A percentile compares a stretch with the other conserved stretches of the same genome.
Conservation (phyloP, 345 rosid species). For the Boechera stricta region DNA sequence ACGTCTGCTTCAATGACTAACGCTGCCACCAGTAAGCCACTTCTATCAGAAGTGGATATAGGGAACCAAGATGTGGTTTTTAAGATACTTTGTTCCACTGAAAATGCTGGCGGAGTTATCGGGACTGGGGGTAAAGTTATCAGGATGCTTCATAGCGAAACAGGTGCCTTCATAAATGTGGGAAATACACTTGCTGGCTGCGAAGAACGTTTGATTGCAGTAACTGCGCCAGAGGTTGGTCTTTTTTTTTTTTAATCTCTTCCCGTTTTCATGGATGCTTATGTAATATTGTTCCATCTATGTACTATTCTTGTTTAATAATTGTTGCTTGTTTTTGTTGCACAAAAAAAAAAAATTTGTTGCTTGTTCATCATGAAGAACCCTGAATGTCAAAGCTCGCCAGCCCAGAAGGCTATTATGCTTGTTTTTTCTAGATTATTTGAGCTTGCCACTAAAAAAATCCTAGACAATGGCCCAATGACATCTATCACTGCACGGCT, state of each 20-base stretch:
- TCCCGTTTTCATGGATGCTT: conserved; percentile 27
- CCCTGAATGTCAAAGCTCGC: conserved; percentile 62
- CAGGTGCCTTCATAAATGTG: conserved; percentile 76
- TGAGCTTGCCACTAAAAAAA: conserved; percentile 66
- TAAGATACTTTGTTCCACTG: conserved; percentile 81
- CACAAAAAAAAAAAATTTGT: background rate
- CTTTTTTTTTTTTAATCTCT: conserved; percentile 18
- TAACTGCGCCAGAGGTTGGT: conserved; percentile 80
- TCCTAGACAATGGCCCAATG: conserved; percentile 51
- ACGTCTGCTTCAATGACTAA: conserved; percentile 42
- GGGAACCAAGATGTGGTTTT: conserved; percentile 56
- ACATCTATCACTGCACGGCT: conserved; percentile 69
- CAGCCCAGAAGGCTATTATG: conserved; percentile 76
- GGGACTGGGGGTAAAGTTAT: conserved; percentile 81
- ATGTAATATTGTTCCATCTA: conserved; percentile 21
- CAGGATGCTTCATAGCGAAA: conserved; percentile 73
- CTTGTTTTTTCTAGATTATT: conserved; percentile 72
- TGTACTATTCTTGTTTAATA: conserved; percentile 21
- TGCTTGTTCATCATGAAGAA: conserved; percentile 60
- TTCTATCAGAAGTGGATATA: conserved; percentile 55
- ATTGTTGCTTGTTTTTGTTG: conserved; percentile 34
- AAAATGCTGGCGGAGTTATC: conserved; percentile 80
- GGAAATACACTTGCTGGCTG: conserved; percentile 69
- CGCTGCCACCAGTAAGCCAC: conserved; percentile 51
- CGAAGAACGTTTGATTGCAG: conserved; percentile 76